phyloP scores from a whole-genome alignment of 2,329 filamentous ascomycete species.

The Diaporthe amygdali region DNA sequence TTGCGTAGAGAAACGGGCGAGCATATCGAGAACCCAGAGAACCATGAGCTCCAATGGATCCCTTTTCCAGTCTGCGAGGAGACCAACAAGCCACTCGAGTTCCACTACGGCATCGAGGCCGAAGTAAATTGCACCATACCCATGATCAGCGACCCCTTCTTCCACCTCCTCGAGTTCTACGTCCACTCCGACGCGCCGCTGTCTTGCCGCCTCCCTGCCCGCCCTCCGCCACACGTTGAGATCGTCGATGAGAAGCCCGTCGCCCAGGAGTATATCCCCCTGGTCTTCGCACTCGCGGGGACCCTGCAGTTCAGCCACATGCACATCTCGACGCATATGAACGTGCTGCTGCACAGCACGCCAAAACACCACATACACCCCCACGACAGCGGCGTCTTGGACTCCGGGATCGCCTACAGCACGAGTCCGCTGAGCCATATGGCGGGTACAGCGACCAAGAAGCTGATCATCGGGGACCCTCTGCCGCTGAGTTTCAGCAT shows the following conservation, averaged over 20 bases:
- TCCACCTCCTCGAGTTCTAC: conserved; percentile 95
- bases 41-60: conserved; percentile 87
- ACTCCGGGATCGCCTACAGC: conserved; percentile 87
- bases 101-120: conserved; percentile 82
- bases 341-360: conserved; percentile 79
- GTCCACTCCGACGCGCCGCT: conserved; percentile 95
- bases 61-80: conserved; percentile 92
- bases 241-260: conserved; percentile 56
- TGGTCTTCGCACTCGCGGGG: conserved; percentile 88
- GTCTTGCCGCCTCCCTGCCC: conserved; percentile 85
- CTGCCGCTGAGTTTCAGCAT: conserved; percentile 81
- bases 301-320: conserved; percentile 88
- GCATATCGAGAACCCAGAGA: conserved; percentile 76
- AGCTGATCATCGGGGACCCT: conserved; percentile 86
- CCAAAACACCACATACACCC: conserved; percentile 67
- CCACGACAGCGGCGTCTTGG: conserved; percentile 78
- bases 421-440: conserved; percentile 73
- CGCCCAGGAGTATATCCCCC: conserved; percentile 73
- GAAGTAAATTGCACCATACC: conserved; percentile 86
- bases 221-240: conserved; percentile 65
- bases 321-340: conserved; percentile 88
- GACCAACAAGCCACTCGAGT: conserved; percentile 79
- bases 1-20: conserved; percentile 82
- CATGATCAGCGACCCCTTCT: conserved; percentile 78
- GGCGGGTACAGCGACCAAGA: conserved; percentile 57